phyloP scores from a whole-genome alignment of 148 eudicot genomes.

The Rhododendron mucronatum region DNA sequence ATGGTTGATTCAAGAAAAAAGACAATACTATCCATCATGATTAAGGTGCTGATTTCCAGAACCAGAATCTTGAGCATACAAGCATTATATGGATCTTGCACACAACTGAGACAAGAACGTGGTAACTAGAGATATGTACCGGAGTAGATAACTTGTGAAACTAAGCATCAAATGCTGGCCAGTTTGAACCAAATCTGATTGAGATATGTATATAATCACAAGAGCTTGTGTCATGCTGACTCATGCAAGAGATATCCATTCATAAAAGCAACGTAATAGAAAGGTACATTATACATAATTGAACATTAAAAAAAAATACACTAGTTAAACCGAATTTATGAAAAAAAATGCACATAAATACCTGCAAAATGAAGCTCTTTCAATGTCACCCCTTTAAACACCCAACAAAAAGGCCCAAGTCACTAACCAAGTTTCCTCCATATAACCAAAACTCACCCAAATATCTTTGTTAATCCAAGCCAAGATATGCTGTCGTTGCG shows the following conservation, averaged over 20 bases:
- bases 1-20: background rate
- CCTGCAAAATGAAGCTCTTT: constrained; percentile 23
- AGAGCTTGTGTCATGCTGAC: background rate
- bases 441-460: background rate
- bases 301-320: constrained; percentile 2
- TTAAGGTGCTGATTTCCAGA: background rate
- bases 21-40: background rate
- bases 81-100: background rate
- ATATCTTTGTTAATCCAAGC: background rate
- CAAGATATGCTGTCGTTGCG: constrained; percentile 12
- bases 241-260: background rate
- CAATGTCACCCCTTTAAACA: constrained; percentile 15
- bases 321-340: background rate
- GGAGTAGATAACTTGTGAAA: background rate
- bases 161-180: background rate
- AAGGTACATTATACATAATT: constrained; percentile 3
- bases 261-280: background rate
- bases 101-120: background rate
- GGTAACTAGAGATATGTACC: background rate
- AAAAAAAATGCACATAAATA: constrained; percentile 2
- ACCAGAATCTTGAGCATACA: background rate
- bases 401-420: background rate
- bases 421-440: constrained; percentile 9
- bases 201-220: background rate
- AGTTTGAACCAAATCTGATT: background rate